A percentile compares a stretch with the other conserved stretches of the same genome.
Conservation (phyloP, 2,329 filamentous ascomycete genomes). For the Lachnellula willkommii region DNA sequence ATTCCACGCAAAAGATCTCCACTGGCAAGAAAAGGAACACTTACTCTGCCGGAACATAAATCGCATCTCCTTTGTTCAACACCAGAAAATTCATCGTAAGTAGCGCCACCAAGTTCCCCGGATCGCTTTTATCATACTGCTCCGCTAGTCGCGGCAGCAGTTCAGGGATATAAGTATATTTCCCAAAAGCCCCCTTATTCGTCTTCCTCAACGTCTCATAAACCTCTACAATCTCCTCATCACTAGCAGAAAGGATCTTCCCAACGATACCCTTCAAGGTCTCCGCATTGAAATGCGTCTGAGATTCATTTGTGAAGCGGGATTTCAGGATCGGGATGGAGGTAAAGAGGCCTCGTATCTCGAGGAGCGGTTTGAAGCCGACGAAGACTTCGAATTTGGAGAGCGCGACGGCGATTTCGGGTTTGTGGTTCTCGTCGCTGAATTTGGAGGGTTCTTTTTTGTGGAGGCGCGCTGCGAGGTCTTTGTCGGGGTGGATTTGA, state of each 20-base stretch:
- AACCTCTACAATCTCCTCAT: slow-evolving; percentile 37
- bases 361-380: slow-evolving; percentile 62
- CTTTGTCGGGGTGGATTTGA: slow-evolving; percentile 69
- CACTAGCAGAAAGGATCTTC: slow-evolving; percentile 42
- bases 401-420: slow-evolving; percentile 70
- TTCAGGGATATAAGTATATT: slow-evolving; percentile 54
- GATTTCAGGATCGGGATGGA: slow-evolving; percentile 20
- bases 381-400: slow-evolving; percentile 70
- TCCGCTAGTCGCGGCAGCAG: slow-evolving; percentile 58
- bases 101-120: slow-evolving; percentile 63
- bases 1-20: too few species aligned
- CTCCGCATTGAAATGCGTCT: slow-evolving; percentile 49
- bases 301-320: slow-evolving; percentile 15
- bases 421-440: slow-evolving; percentile 71
- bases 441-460: slow-evolving; percentile 59
- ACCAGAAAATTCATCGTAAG: slow-evolving; percentile 70
- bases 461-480: slow-evolving; percentile 60
- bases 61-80: slow-evolving; percentile 69
- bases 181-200: slow-evolving; percentile 42
- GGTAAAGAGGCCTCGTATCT: slow-evolving; percentile 54
- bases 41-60: slow-evolving; percentile 81
- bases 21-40: background rate
- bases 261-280: slow-evolving; percentile 47
- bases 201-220: slow-evolving; percentile 47
- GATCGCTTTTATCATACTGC: slow-evolving; percentile 60